Conservation (phyloP, 768 basidiomycete genomes). For the Udeniomyces megalosporus region DNA sequence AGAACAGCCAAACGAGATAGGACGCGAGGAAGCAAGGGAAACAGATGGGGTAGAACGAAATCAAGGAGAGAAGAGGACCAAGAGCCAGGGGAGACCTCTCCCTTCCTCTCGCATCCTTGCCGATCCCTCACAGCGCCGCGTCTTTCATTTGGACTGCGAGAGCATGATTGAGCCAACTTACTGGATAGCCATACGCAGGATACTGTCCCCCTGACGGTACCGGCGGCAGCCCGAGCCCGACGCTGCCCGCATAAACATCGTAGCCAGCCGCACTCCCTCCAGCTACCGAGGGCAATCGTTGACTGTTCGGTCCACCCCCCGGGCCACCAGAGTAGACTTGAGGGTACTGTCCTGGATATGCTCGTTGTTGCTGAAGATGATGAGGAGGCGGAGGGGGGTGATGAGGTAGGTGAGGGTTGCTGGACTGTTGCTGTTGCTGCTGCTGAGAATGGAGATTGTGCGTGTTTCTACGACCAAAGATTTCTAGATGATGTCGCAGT, state of each 20-base stretch:
- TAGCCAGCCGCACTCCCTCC: not conserved
- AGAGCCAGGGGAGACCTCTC: not conserved
- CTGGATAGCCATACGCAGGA: slow-evolving; percentile 1
- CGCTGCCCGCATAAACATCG: slow-evolving; percentile 2
- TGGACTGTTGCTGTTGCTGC: not conserved
- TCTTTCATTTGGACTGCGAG: no score
- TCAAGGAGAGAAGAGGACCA: not conserved
- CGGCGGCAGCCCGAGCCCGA: not conserved
- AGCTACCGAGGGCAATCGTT: not conserved
- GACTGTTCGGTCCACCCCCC: not conserved
- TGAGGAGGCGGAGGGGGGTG: not conserved
- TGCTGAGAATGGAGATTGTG: slow-evolving; percentile 10
- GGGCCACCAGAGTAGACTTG: no score
- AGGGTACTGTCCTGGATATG: not conserved
- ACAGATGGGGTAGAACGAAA: not conserved
- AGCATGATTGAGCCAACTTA: not conserved
- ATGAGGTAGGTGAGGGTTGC: not conserved
- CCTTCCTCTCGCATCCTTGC: not conserved
- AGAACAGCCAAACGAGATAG: not conserved
- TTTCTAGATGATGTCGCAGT: not conserved
- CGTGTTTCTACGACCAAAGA: slow-evolving; percentile 15
- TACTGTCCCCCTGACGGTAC: not conserved
- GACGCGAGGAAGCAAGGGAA: not conserved
- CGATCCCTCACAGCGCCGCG: not conserved
- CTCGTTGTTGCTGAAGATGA: slow-evolving; percentile 1